Conservation (phyloP, 306 rosid species). For the Pyrus betulifolia region DNA sequence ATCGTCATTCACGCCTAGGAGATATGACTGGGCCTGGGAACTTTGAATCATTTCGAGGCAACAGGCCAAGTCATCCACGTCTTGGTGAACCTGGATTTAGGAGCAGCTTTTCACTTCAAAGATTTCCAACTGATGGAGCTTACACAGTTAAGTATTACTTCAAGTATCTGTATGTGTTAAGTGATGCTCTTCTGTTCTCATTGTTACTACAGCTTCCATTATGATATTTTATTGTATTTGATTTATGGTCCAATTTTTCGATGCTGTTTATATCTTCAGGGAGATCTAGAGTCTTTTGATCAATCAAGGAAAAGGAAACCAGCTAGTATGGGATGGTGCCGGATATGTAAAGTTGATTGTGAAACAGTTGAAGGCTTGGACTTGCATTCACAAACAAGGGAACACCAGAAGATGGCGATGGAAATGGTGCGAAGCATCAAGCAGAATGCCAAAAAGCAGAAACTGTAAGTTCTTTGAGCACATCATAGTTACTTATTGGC, state of each 20-base stretch:
- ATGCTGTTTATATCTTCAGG: constrained; percentile 39
- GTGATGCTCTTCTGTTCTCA: not conserved
- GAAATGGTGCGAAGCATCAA: constrained; percentile 86
- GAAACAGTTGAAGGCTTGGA: constrained; percentile 96
- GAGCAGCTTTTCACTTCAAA: constrained; percentile 75
- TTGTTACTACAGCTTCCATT: constrained; percentile 1
- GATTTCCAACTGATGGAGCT: constrained; percentile 61
- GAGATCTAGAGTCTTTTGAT: constrained; percentile 64
- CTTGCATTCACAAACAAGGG: constrained; percentile 88
- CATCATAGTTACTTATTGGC: constrained; percentile 8
- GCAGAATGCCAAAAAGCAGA: constrained; percentile 78
- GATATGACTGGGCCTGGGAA: constrained; percentile 57
- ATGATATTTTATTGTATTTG: not conserved
- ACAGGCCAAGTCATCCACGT: constrained; percentile 56
- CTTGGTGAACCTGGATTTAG: constrained; percentile 97
- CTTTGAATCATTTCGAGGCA: constrained; percentile 59
- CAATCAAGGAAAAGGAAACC: constrained; percentile 65
- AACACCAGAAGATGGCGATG: constrained; percentile 91
- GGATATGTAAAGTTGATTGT: constrained; percentile 92
- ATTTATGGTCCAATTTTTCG: constrained; percentile 1
- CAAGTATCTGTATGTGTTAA: not conserved
- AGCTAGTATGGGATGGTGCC: constrained; percentile 89
- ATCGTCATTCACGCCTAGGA: constrained; percentile 53
- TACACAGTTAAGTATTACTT: constrained; percentile 60
- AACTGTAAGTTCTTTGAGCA: constrained; percentile 40